phyloP scores from a whole-genome alignment of 495 filamentous ascomycete genomes.

The Glonium stellatum region DNA sequence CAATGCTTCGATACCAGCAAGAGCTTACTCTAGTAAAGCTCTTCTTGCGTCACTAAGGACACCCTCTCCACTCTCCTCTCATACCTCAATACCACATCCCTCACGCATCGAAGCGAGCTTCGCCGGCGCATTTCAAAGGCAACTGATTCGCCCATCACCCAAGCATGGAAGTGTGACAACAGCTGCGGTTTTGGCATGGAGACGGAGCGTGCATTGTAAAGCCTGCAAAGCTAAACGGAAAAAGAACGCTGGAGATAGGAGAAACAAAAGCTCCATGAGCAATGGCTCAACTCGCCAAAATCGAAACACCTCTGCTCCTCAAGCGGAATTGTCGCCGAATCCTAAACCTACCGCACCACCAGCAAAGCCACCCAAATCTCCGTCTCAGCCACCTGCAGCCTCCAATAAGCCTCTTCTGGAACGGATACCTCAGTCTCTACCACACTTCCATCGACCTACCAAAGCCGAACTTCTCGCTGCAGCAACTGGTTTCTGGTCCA shows the following conservation, averaged over 20 bases:
- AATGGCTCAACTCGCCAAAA: constrained; percentile 28
- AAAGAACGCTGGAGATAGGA: constrained; percentile 10
- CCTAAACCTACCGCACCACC: constrained; percentile 10
- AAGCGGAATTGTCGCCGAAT: constrained; percentile 21
- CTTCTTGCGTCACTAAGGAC: neutral
- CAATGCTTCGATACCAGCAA: neutral
- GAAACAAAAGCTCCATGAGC: constrained; percentile 43
- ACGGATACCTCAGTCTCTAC: constrained; percentile 61
- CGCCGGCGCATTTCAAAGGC: neutral
- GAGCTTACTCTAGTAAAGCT: neutral
- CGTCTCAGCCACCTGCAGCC: neutral
- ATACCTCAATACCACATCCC: neutral
- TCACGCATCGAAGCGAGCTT: neutral
- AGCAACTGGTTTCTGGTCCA: constrained; percentile 85
- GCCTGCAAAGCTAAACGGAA: neutral
- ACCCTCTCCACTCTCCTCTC: neutral
- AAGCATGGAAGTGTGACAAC: constrained; percentile 10
- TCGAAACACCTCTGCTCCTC: constrained; percentile 11
- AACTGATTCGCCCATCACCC: neutral
- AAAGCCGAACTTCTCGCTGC: constrained; percentile 91
- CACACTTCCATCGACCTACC: constrained; percentile 68
- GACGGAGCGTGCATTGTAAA: constrained; percentile 2
- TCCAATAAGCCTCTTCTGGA: constrained; percentile 47
- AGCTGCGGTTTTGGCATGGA: constrained; percentile 17
- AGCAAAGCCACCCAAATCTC: constrained; percentile 14